phyloP scores from a whole-genome alignment of 2,329 filamentous ascomycete genomes.

The Hyphodiscus sp. region DNA sequence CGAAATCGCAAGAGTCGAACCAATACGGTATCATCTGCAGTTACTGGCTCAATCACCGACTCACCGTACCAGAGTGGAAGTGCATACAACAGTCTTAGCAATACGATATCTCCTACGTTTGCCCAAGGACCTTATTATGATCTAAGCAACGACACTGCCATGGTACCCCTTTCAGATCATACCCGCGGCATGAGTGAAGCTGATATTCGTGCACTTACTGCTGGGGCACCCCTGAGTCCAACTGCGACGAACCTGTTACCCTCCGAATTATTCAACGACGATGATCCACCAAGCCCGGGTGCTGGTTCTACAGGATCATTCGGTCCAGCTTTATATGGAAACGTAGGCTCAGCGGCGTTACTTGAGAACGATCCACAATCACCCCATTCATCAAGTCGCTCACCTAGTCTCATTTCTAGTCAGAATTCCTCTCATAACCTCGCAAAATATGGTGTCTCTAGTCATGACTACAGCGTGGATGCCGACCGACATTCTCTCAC shows the following conservation, averaged over 20 bases:
- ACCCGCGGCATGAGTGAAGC: slow-evolving; percentile 49
- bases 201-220: slow-evolving; percentile 53
- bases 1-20: slow-evolving; percentile 35
- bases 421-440: slow-evolving; percentile 54
- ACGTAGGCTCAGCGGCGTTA: slow-evolving; percentile 31
- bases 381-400: slow-evolving; percentile 51
- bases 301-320: slow-evolving; percentile 21
- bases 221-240: slow-evolving; percentile 67
- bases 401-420: slow-evolving; percentile 52
- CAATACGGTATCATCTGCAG: slow-evolving; percentile 29
- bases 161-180: slow-evolving; percentile 28
- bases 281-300: slow-evolving; percentile 45
- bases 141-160: slow-evolving; percentile 25
- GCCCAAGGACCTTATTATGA: slow-evolving; percentile 42
- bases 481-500: slow-evolving; percentile 23
- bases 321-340: slow-evolving; percentile 28
- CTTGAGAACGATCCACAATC: slow-evolving; percentile 48
- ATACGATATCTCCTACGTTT: slow-evolving; percentile 42
- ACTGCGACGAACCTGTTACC: slow-evolving; percentile 69
- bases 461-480: slow-evolving; percentile 21
- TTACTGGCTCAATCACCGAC: slow-evolving; percentile 25
- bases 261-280: slow-evolving; percentile 55
- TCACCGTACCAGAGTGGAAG: slow-evolving; percentile 31
- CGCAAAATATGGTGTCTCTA: slow-evolving; percentile 39
- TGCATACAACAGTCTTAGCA: slow-evolving; percentile 37